phyloP scores from a whole-genome alignment of 2,329 filamentous ascomycete species.

The Paecilomyces sp. region DNA sequence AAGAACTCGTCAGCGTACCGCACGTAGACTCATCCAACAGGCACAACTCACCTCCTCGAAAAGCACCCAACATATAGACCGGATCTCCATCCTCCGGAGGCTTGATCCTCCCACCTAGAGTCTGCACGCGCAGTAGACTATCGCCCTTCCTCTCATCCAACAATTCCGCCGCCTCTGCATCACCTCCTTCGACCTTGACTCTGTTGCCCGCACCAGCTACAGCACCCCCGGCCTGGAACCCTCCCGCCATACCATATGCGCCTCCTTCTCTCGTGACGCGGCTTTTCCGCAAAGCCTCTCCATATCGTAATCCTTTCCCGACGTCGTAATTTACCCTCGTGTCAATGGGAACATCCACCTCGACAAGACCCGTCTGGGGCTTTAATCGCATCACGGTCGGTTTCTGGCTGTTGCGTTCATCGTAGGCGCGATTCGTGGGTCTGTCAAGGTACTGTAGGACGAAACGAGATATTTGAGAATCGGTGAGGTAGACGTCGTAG shows the following conservation, averaged over 20 bases:
- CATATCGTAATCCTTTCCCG: slow-evolving; percentile 75
- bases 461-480: slow-evolving; percentile 62
- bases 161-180: slow-evolving; percentile 25
- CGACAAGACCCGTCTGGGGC: slow-evolving; percentile 71
- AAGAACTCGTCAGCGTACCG: not conserved
- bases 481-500: slow-evolving; percentile 84
- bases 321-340: slow-evolving; percentile 71
- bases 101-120: slow-evolving; percentile 73
- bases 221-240: slow-evolving; percentile 58
- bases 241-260: slow-evolving; percentile 63
- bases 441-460: slow-evolving; percentile 80
- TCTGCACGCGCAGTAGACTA: slow-evolving; percentile 65
- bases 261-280: slow-evolving; percentile 52
- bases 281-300: slow-evolving; percentile 60
- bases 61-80: slow-evolving; percentile 85
- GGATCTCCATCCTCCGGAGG: slow-evolving; percentile 62
- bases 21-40: not conserved
- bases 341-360: slow-evolving; percentile 83
- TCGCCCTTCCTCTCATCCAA: slow-evolving; percentile 13
- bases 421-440: slow-evolving; percentile 56
- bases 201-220: slow-evolving; percentile 18
- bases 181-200: slow-evolving; percentile 13
- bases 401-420: slow-evolving; percentile 45
- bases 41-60: slow-evolving; percentile 61
- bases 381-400: slow-evolving; percentile 78